phyloP scores from a whole-genome alignment of 495 filamentous ascomycete species.

The Cudoniella acicularis region DNA sequence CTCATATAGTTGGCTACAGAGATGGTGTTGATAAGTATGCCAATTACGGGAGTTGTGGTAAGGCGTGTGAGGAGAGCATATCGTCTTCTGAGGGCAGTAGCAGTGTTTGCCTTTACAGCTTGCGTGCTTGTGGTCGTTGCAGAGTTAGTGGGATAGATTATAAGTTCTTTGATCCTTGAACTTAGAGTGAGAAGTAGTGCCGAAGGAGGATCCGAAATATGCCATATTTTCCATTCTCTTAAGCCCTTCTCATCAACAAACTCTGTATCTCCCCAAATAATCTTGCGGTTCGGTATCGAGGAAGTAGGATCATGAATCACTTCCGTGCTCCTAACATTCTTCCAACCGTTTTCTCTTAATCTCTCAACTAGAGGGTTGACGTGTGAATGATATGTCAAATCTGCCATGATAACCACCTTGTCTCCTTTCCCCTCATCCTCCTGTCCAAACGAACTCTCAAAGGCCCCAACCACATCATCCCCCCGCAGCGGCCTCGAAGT shows the following conservation, averaged over 20 bases:
- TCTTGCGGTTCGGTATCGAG: conserved; percentile 76
- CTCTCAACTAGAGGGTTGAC: conserved; percentile 47
- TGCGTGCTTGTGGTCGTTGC: conserved; percentile 39
- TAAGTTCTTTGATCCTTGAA: conserved; percentile 71
- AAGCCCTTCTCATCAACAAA: conserved; percentile 44
- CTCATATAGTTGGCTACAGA: conserved; percentile 86
- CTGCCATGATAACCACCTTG: conserved; percentile 80
- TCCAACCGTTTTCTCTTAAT: conserved; percentile 62
- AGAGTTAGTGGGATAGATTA: conserved; percentile 67
- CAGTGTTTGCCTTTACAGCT: conserved; percentile 29
- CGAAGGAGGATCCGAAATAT: conserved; percentile 81
- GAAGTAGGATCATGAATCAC: conserved; percentile 77
- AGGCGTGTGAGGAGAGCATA: conserved; percentile 84
- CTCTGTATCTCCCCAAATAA: conserved; percentile 13
- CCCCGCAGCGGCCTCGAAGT: conserved; percentile 64
- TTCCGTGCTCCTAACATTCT: conserved; percentile 60
- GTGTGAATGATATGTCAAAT: conserved; percentile 79
- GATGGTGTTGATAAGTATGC: conserved; percentile 92
- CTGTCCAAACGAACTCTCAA: conserved; percentile 65
- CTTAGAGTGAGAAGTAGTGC: conserved; percentile 83
- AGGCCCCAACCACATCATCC: conserved; percentile 52
- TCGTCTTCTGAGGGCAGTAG: conserved; percentile 67
- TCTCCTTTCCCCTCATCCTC: conserved; percentile 54
- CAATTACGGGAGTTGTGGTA: conserved; percentile 76
- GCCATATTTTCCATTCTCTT: conserved; percentile 75